Evolutionary conservation across 495 filamentous ascomycete species (phyloP), one percentile per base, ranked within the genome.

Genomic region (Penicillium silybi): DNA sequence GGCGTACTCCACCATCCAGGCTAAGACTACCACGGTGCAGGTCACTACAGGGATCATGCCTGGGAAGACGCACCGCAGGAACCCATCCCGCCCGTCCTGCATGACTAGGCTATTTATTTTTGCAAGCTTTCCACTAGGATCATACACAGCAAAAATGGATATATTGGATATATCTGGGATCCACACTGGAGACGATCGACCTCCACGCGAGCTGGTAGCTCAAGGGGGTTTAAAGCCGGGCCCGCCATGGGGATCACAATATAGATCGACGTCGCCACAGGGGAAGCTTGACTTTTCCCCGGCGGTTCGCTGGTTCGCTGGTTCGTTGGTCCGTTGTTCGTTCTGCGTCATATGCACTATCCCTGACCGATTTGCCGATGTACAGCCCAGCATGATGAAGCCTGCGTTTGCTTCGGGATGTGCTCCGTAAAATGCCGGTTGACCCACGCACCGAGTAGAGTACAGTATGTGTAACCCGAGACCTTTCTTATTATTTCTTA

Each of bases 221-320:
- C 44, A 44, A 44, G 40, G 47, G 47, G 54, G 49, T 45, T 41
- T 49, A 52, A 57, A 32, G 18, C 37, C 4, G 37, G n/a, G n/a
- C 37, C 19, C 42, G 45, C 57, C 39, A 39, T 59, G 59, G 39
- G 48, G 56, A 65, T 65, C 62, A 20, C 17, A 64, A 56, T 61
- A 56, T 61, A 50, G 52, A 58, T 56, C 54, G 34, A 41, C 53
- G 37, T 22, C 45, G 41, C 42, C 40, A 58, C 51, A 46, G 41
- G 48, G 45, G 43, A 50, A 57, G 47, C 35, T 29, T 27, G 25
- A 29, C n/a, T 20, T 34, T 41, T 29, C 34, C 46, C 11, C 40
- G 35, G 34, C 22, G 41, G 16, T 19, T 39, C n/a, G n/a, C n/a
- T n/a, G n/a, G n/a, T n/a, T n/a, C n/a, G n/a, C n/a, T n/a, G n/a